Evolutionary conservation across 768 basidiomycete species (phyloP).

Genomic region (Tremella yokohamensis): DNA sequence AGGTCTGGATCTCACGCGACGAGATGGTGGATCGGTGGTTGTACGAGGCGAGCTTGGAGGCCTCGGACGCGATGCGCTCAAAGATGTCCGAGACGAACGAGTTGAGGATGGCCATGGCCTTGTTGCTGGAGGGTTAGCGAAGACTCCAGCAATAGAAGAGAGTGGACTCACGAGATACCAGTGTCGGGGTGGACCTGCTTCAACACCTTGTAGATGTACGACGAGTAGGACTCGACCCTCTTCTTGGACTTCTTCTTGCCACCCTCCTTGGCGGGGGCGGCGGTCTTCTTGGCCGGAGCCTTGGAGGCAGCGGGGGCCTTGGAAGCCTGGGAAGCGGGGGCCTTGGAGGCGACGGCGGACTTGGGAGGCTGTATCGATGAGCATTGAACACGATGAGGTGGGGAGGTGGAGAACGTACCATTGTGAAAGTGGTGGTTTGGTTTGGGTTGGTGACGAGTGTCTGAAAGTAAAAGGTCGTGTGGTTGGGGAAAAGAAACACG

Average conservation of each 20-base stretch:
- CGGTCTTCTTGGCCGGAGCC: conserved; percentile 72
- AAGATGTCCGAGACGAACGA: conserved; percentile 87
- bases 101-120: conserved; percentile 95
- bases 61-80: conserved; percentile 56
- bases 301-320: conserved; percentile 64
- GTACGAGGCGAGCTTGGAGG: conserved; percentile 79
- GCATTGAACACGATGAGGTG: not conserved
- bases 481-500: not conserved
- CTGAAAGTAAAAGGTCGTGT: not conserved
- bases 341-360: conserved; percentile 53
- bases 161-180: conserved; percentile 96
- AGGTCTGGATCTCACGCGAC: conserved; percentile 95
- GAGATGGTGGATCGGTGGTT: conserved; percentile 99
- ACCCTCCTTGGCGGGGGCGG: conserved; percentile 60
- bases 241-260: conserved; percentile 75
- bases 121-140: conserved; percentile 58
- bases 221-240: conserved; percentile 90
- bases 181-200: conserved; percentile 98
- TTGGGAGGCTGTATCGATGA: conserved; percentile 38
- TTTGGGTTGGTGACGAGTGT: conserved; percentile 16
- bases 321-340: conserved; percentile 68
- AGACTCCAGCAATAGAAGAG: conserved; percentile 52
- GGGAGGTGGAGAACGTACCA: conserved; percentile 9
- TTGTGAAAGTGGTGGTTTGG: conserved; percentile 26
- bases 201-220: conserved; percentile 81